Evolutionary conservation across 129 eudicot species (phyloP).

Genomic region (Escallonia rubra): DNA sequence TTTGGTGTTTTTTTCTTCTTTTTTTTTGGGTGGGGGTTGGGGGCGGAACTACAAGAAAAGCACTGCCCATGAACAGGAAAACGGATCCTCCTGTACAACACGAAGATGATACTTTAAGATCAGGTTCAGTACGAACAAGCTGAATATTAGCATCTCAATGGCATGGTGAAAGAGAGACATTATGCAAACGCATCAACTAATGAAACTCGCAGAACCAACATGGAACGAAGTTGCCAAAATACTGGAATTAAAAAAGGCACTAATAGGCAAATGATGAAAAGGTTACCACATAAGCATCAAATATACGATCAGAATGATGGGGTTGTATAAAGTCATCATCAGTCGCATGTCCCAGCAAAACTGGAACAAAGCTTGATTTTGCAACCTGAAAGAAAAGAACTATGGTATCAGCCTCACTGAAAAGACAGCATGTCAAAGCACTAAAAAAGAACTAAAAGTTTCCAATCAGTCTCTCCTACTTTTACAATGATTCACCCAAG

Average conservation of each 20-base stretch:
- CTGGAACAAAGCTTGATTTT: conserved; percentile 82
- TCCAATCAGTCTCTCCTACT: background rate
- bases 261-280: background rate
- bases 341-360: conserved; percentile 76
- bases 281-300: conserved; percentile 85
- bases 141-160: too few relatives aligned
- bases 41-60: too few relatives aligned
- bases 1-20: too few relatives aligned
- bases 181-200: background rate
- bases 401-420: conserved; percentile 4
- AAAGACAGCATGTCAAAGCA: background rate
- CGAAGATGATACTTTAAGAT: too few relatives aligned
- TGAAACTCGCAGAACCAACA: background rate
- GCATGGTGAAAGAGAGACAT: too few relatives aligned
- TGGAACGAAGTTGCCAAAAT: background rate
- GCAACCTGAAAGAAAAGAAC: conserved; percentile 56
- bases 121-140: too few relatives aligned
- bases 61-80: too few relatives aligned
- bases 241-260: background rate
- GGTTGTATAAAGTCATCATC: conserved; percentile 96
- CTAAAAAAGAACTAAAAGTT: background rate
- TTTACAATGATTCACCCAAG: background rate
- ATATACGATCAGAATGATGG: conserved; percentile 87
- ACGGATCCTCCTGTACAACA: too few relatives aligned
- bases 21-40: too few relatives aligned